These are phyloP conservation scores for Metarhizium anisopliae DNA, from an alignment of 2,329 filamentous ascomycete genomes.

Conservation along the genomic window DNA sequence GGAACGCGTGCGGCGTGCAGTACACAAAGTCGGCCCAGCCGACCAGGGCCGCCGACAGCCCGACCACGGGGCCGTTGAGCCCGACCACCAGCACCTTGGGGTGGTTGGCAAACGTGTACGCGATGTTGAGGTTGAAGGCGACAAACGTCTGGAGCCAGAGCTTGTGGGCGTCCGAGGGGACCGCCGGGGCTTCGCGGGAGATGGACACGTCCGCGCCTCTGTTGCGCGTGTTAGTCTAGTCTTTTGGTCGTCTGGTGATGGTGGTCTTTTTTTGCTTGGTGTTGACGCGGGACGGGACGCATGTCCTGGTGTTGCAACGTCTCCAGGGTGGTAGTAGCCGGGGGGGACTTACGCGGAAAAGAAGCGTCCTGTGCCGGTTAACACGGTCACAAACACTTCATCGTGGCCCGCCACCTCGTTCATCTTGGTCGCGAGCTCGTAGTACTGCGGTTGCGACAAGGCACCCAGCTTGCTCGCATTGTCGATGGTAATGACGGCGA, in stretches of 20 bases:
- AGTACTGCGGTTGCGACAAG: constrained; percentile 64
- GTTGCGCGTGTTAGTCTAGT: neutral
- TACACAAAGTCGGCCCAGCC: constrained; percentile 91
- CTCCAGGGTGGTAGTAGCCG: neutral
- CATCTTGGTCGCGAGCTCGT: constrained; percentile 62
- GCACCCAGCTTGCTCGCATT: constrained; percentile 84
- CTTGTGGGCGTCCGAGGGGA: constrained; percentile 28
- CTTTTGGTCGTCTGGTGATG: too few species aligned
- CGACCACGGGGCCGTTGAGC: constrained; percentile 85
- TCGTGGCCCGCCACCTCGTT: constrained; percentile 69
- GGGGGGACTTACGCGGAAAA: constrained; percentile 70
- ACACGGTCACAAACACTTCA: constrained; percentile 74
- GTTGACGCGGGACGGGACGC: too few species aligned
- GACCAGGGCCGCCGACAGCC: constrained; percentile 75
- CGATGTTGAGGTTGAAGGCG: constrained; percentile 80
- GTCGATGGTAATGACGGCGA: constrained; percentile 75
- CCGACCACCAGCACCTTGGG: constrained; percentile 88
- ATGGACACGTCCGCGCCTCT: constrained; percentile 74
- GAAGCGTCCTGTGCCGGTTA: constrained; percentile 72
- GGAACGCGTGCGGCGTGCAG: constrained; percentile 67
- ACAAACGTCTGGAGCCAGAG: constrained; percentile 66
- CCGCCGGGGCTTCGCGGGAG: constrained; percentile 30
- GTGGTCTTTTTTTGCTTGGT: too few species aligned
- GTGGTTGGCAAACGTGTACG: constrained; percentile 84
- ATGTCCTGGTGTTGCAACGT: too few species aligned